These are phyloP conservation scores for Oidiodendron maius DNA, from an alignment of 495 filamentous ascomycete species.

Conservation along the genomic window DNA sequence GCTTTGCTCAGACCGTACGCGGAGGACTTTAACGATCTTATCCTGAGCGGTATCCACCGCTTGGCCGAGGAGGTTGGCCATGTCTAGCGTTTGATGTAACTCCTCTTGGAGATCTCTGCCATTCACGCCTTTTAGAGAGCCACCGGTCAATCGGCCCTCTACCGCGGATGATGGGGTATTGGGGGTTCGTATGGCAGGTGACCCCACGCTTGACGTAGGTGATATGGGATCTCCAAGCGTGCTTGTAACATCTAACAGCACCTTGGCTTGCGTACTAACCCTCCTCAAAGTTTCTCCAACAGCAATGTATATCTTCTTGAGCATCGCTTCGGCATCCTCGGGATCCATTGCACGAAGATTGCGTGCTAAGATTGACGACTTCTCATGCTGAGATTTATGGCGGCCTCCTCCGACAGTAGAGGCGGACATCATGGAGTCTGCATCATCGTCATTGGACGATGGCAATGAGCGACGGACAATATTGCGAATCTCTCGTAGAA, in stretches of 20 bases:
- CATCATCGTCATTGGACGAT: slow-evolving; percentile 88
- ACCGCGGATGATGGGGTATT: slow-evolving; percentile 19
- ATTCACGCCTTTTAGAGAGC: slow-evolving; percentile 1
- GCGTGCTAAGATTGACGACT: slow-evolving; percentile 81
- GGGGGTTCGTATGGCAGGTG: slow-evolving; percentile 30
- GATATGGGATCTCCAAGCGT: slow-evolving; percentile 38
- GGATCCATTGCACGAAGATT: slow-evolving; percentile 83
- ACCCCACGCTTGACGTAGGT: slow-evolving; percentile 26
- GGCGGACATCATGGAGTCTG: slow-evolving; percentile 80
- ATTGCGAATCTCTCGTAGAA: slow-evolving; percentile 79
- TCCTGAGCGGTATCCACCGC: slow-evolving; percentile 90
- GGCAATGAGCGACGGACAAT: slow-evolving; percentile 82
- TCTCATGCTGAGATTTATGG: slow-evolving; percentile 75
- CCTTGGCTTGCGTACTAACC: slow-evolving; percentile 85
- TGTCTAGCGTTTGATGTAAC: slow-evolving; percentile 76
- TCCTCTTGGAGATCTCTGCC: slow-evolving; percentile 61
- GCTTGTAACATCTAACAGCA: slow-evolving; percentile 92
- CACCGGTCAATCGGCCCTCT: slow-evolving; percentile 11
- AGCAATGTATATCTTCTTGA: slow-evolving; percentile 75
- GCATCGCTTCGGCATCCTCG: slow-evolving; percentile 78
- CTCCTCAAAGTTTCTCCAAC: slow-evolving; percentile 83
- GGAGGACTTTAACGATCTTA: slow-evolving; percentile 85
- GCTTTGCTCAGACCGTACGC: slow-evolving; percentile 84
- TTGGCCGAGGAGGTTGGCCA: slow-evolving; percentile 90
- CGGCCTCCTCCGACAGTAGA: slow-evolving; percentile 70